A percentile compares a stretch with the other conserved stretches of the same genome.
Conservation (phyloP, 495 filamentous ascomycete species). For the Evernia prunastri region DNA sequence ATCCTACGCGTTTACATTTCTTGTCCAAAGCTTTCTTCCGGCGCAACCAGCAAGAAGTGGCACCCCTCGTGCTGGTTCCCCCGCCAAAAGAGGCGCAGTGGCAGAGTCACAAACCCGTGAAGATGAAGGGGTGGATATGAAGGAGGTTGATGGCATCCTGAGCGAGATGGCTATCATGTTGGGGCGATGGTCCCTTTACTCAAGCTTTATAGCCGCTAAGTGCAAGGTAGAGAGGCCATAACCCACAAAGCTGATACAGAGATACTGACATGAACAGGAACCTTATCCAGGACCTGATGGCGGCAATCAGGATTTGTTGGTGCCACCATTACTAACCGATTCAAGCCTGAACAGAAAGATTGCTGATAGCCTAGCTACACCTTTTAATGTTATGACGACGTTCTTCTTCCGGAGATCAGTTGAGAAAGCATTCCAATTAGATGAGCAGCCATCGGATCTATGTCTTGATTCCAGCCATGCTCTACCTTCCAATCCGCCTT, state of each 20-base stretch:
- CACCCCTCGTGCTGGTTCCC: constrained; percentile 54
- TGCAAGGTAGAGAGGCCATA: constrained; percentile 53
- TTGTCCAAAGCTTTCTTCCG: constrained; percentile 89
- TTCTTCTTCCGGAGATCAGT: constrained; percentile 96
- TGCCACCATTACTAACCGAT: constrained; percentile 65
- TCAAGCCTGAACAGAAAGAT: constrained; percentile 75
- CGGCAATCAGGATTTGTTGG: constrained; percentile 36
- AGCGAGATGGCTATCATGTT: constrained; percentile 88
- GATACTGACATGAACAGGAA: constrained; percentile 34
- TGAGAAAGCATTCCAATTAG: constrained; percentile 96
- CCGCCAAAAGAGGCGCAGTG: constrained; percentile 48
- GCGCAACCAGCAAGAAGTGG: constrained; percentile 50
- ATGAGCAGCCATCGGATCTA: constrained; percentile 79
- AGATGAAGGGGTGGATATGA: constrained; percentile 92
- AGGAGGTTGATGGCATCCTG: constrained; percentile 80
- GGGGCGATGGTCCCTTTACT: constrained; percentile 87
- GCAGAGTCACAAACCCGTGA: constrained; percentile 52
- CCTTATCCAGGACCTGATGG: constrained; percentile 32
- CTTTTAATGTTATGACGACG: constrained; percentile 82
- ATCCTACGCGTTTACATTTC: constrained; percentile 92
- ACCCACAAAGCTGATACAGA: not conserved
- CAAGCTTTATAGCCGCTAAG: constrained; percentile 79
- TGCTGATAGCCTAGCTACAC: constrained; percentile 57
- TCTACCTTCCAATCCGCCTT: constrained; percentile 68
- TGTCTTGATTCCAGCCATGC: constrained; percentile 63